Evolutionary conservation across 129 eudicot genomes (phyloP).

Genomic region (Tagetes erecta): DNA sequence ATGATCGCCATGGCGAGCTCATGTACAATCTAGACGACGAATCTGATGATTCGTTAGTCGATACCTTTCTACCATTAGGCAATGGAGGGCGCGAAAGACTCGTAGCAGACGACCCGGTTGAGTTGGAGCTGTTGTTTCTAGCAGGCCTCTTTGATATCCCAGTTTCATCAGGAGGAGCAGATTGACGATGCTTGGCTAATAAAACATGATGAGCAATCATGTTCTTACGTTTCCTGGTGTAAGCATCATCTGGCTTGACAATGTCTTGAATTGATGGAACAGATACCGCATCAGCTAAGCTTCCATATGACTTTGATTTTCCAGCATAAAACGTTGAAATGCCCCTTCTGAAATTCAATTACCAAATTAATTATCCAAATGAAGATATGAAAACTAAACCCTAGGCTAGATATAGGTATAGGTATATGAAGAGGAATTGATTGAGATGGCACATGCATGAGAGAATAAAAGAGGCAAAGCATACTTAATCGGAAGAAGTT

Average conservation of each 20-base stretch:
- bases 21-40: slow-evolving; percentile 43
- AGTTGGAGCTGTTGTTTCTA: slow-evolving; percentile 34
- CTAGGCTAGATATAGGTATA: no score
- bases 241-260: slow-evolving; percentile 76
- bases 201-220: slow-evolving; percentile 62
- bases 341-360: slow-evolving; percentile 54
- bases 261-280: slow-evolving; percentile 68
- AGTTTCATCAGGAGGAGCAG: neutral
- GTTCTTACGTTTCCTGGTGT: slow-evolving; percentile 85
- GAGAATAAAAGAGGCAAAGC: neutral
- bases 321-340: slow-evolving; percentile 72
- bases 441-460: slow-evolving; percentile 26
- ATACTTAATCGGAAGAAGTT: slow-evolving; percentile 71
- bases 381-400: no score
- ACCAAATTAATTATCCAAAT: no score
- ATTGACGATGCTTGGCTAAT: slow-evolving; percentile 43
- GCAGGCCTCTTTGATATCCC: slow-evolving; percentile 60
- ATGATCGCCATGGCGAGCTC: slow-evolving; percentile 65
- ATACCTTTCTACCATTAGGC: slow-evolving; percentile 45
- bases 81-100: slow-evolving; percentile 52
- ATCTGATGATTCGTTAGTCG: slow-evolving; percentile 30
- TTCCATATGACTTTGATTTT: slow-evolving; percentile 82
- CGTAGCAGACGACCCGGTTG: slow-evolving; percentile 23
- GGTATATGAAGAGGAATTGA: neutral
- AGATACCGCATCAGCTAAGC: slow-evolving; percentile 55